Base-by-base conservation (phyloP, 2,329 filamentous ascomycete genomes). In the Trichoderma sp. region DNA sequence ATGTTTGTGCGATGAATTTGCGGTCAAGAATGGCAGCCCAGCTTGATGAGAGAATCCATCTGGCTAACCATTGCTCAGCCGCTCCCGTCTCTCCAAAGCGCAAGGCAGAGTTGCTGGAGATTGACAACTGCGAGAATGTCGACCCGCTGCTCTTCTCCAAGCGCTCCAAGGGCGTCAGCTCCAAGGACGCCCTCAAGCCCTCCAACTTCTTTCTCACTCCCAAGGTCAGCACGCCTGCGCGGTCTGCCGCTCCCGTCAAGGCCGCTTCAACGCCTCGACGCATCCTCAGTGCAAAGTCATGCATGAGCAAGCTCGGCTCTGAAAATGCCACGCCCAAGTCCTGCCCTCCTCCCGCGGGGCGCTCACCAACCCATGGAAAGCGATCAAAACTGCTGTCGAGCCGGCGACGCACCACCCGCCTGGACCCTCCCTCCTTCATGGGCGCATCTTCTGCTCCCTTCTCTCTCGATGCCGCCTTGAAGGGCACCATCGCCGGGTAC, bases 401-500 rank as follows among this genome's bases (percentile, higher is more conserved):
- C 76, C 89, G 91, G 69, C 90, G 91, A 59, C 87, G 88, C 70
- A 86, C 85, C 18, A 83, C 86, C 55, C 91, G 93, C 58, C 83
- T 94, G 66, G 91, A 95, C 73, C 90, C 91, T 1, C 90, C 91
- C 1, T 80, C 86, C 16, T 89, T 90, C 77, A 81, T 81, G 70
- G 83, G 81, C 68, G 83, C 81, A 68, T 56, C 55, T 26, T 64
- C 66, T n/a, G 81, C 90, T 4, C 92, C 93, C 0, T 96, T 97
- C 80, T 94, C 91, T 65, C 89, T 97, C 70, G 91, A 96, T 76
- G 91, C 92, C 28, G 94, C 93, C 4, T 87, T 96, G 71, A 91
- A 88, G 77, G 91, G 91, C 60, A 93, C 91, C 32, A 88, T 94
- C 66, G 83, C 90, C 6, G 84, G 84, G 71, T 90, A 90, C 78